phyloP scores from a whole-genome alignment of 768 basidiomycete genomes.

The Peribolospora kevripleyi region DNA sequence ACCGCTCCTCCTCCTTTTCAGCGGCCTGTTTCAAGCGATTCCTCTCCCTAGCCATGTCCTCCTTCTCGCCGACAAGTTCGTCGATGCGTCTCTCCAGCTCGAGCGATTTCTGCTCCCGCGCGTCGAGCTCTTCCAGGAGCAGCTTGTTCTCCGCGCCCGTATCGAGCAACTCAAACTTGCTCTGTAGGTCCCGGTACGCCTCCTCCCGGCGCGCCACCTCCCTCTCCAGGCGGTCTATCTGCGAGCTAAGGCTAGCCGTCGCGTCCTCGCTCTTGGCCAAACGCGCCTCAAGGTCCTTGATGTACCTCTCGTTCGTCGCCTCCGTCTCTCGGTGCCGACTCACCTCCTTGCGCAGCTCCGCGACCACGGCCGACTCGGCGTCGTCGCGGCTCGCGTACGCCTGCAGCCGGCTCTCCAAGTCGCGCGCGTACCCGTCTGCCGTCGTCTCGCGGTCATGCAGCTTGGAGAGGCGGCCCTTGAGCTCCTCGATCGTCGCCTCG shows the following conservation, averaged over 20 bases:
- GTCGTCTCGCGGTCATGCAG: conserved; percentile 67
- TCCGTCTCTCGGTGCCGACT: conserved; percentile 51
- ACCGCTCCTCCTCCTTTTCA: conserved; percentile 43
- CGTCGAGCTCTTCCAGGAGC: conserved; percentile 44
- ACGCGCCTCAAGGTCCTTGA: conserved; percentile 61
- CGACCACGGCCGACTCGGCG: conserved; percentile 50
- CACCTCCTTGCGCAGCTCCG: conserved; percentile 64
- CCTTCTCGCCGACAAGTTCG: conserved; percentile 50
- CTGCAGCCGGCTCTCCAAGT: conserved; percentile 80
- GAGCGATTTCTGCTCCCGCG: conserved; percentile 47
- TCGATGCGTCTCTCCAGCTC: conserved; percentile 54
- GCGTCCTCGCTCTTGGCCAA: conserved; percentile 25
- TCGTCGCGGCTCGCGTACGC: conserved; percentile 53
- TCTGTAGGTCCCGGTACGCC: conserved; percentile 45
- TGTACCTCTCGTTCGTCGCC: conserved; percentile 45
- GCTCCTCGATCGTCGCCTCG: conserved; percentile 67
- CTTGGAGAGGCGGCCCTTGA: conserved; percentile 53
- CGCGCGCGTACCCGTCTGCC: conserved; percentile 82
- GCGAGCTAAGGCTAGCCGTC: conserved; percentile 37
- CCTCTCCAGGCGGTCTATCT: conserved; percentile 48
- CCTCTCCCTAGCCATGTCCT: conserved; percentile 41
- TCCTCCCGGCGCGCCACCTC: conserved; percentile 50
- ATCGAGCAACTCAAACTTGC: conserved; percentile 40
- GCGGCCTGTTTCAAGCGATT: conserved; percentile 42
- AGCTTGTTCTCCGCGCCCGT: conserved; percentile 42